phyloP scores from a whole-genome alignment of 257 asterid species.

The Scutellaria baicalensis region DNA sequence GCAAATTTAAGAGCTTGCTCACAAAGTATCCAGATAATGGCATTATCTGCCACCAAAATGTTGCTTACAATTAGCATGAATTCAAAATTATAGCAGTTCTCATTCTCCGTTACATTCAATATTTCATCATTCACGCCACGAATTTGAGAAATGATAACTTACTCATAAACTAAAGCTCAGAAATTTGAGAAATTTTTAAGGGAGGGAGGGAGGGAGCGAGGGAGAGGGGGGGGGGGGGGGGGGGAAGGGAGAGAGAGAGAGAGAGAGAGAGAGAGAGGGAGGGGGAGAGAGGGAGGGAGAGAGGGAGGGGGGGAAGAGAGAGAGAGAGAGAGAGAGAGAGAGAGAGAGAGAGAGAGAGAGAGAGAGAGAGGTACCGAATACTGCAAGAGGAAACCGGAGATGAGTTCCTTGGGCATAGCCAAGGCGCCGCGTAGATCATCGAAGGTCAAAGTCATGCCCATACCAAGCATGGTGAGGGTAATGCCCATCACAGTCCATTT shows the following conservation, averaged over 20 bases:
- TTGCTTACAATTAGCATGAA: not conserved
- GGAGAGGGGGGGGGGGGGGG: too few species aligned
- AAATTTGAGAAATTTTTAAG: not conserved
- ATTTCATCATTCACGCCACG: too few species aligned
- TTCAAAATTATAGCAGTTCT: not conserved
- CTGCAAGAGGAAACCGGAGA: constrained; percentile 65
- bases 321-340: too few species aligned
- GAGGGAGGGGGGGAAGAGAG: too few species aligned
- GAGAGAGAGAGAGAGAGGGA: too few species aligned
- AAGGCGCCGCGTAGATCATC: constrained; percentile 83
- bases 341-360: too few species aligned
- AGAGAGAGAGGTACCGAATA: constrained; percentile 44
- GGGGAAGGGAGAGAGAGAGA: too few species aligned
- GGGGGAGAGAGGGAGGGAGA: too few species aligned
- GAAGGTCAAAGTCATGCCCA: constrained; percentile 91
- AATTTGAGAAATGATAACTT: too few species aligned
- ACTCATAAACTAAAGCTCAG: too few species aligned
- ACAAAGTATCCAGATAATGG: constrained; percentile 75
- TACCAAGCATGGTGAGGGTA: constrained; percentile 88
- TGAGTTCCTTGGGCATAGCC: constrained; percentile 81
- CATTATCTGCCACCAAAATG: constrained; percentile 59
- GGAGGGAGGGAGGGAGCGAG: too few species aligned
- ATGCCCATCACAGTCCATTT: constrained; percentile 78
- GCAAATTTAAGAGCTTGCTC: constrained; percentile 83
- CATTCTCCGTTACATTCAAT: too few species aligned